Conservation (phyloP, 2,329 filamentous ascomycete species). For the Pseudogymnoascus verrucosus region DNA sequence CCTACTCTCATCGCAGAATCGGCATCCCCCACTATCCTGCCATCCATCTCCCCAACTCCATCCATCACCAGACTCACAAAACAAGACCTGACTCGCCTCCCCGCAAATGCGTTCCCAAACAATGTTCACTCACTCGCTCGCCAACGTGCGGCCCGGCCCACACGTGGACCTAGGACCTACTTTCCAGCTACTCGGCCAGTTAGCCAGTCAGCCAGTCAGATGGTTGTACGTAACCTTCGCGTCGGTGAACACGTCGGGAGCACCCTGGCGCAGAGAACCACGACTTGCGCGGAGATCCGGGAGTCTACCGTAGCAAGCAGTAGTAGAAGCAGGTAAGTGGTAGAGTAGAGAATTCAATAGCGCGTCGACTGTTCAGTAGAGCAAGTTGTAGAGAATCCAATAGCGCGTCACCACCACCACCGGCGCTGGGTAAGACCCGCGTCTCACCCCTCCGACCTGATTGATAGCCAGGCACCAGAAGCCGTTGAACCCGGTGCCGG, state of each 20-base stretch:
- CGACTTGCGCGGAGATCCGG: too few species aligned
- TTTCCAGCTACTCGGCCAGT: background rate
- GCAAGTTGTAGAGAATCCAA: background rate
- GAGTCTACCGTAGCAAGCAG: too few species aligned
- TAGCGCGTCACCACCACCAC: background rate
- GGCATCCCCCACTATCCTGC: background rate
- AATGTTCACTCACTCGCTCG: background rate
- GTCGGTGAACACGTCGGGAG: background rate
- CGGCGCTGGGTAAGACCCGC: background rate
- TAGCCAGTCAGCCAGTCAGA: too few species aligned
- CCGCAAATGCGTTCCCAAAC: background rate
- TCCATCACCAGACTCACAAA: background rate
- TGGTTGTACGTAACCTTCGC: background rate
- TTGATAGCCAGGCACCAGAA: background rate
- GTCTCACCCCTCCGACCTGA: background rate
- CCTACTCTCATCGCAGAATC: background rate
- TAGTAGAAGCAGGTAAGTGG: too few species aligned
- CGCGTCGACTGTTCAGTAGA: too few species aligned
- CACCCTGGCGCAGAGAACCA: background rate
- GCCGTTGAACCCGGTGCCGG: background rate
- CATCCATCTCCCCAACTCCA: background rate
- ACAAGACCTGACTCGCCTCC: background rate
- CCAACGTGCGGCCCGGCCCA: background rate
- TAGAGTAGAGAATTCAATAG: background rate
- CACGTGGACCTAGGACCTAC: background rate